Evolutionary conservation across 225 moss, liverwort and hornwort genomes (phyloP).

Genomic region (Rhytidiadelphus loreus): DNA sequence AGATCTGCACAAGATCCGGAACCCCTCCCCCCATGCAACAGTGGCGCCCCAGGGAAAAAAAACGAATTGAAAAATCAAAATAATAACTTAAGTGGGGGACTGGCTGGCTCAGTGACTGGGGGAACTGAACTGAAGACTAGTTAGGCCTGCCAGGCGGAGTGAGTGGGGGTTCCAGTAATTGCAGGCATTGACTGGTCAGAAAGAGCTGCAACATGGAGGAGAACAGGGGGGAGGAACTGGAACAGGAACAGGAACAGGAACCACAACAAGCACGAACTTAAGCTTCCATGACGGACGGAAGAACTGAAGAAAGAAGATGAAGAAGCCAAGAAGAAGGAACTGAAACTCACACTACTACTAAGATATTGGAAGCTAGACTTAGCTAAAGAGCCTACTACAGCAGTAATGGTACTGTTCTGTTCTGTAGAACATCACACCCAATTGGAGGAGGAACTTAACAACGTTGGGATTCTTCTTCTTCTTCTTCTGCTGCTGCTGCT

Average conservation of each 20-base stretch:
- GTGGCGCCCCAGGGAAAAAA: background rate
- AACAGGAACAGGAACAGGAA: background rate
- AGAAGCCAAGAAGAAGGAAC: too few species aligned
- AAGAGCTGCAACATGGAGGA: background rate
- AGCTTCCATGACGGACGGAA: background rate
- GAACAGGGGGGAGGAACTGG: background rate
- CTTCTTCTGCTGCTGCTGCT: too few species aligned
- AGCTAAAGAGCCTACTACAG: background rate
- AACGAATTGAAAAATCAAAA: background rate
- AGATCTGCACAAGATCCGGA: constrained; percentile 11
- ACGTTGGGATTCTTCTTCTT: background rate
- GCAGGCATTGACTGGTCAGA: constrained; percentile 16
- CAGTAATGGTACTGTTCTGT: background rate
- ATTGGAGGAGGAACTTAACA: background rate
- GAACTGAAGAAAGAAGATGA: background rate
- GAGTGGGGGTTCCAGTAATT: background rate
- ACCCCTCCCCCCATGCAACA: background rate
- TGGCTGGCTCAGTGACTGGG: background rate
- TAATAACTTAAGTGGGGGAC: background rate
- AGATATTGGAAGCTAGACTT: background rate
- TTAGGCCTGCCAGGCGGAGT: background rate
- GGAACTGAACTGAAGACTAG: background rate
- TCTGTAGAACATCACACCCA: background rate
- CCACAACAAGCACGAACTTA: background rate
- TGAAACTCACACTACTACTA: background rate